These are phyloP conservation scores for Boletus rubropictus DNA, from an alignment of 768 basidiomycete genomes.

Conservation along the genomic window DNA sequence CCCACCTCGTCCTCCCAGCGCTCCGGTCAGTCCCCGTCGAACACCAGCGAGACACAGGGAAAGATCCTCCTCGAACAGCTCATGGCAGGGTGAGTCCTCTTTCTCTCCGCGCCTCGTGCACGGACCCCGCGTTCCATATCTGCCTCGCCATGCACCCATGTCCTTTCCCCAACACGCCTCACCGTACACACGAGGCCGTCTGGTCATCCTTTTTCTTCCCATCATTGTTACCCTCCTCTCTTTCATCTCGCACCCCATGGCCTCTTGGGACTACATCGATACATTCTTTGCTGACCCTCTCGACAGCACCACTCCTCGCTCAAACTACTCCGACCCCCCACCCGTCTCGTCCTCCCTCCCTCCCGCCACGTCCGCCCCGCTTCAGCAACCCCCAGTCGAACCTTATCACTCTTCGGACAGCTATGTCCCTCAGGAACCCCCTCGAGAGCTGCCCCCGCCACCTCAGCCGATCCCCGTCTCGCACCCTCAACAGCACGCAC, in stretches of 20 bases:
- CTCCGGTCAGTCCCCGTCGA: constrained; percentile 50
- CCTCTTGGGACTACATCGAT: constrained; percentile 31
- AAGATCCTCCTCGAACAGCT: constrained; percentile 75
- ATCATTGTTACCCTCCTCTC: constrained; percentile 3
- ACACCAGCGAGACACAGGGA: constrained; percentile 56
- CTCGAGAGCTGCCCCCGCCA: constrained; percentile 22
- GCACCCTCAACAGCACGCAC: constrained; percentile 39
- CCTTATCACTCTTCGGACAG: constrained; percentile 40
- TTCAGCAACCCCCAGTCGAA: constrained; percentile 24
- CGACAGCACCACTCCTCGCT: constrained; percentile 42
- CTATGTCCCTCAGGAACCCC: constrained; percentile 21
- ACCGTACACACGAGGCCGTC: constrained; percentile 25
- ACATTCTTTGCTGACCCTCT: constrained; percentile 25
- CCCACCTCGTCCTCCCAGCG: constrained; percentile 54
- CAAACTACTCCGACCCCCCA: constrained; percentile 48
- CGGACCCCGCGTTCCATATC: neutral
- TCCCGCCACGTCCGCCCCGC: constrained; percentile 44
- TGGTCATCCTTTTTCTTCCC: constrained; percentile 20
- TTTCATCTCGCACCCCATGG: constrained; percentile 22
- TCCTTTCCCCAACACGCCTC: constrained; percentile 11
- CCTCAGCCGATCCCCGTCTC: constrained; percentile 20
- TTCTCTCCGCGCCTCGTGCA: neutral
- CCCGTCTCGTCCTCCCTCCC: constrained; percentile 29
- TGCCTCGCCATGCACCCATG: neutral
- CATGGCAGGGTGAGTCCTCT: constrained; percentile 64